Evolutionary conservation across 768 basidiomycete species (phyloP), one percentile per base, ranked within the genome.

Genomic region (Boletales sp.): DNA sequence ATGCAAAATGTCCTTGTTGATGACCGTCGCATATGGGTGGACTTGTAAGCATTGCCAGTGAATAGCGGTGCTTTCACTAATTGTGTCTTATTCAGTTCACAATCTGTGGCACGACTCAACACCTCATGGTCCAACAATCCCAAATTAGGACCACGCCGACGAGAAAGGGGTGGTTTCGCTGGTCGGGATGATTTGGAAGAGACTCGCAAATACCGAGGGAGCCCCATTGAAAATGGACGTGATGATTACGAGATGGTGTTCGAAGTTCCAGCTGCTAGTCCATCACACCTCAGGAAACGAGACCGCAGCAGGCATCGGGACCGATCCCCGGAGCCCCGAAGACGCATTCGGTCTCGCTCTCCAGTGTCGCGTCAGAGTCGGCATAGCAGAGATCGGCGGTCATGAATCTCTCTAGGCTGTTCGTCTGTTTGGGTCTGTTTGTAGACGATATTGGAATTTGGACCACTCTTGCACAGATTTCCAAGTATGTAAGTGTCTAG

Each of bases 1-100:
- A 99, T 99, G 96, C 96, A 98, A 66, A 98, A 98, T 60, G 96
- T 98, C 0, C 74, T 99, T 11, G 89, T 99, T 12, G 96, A 99
- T 64, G 96, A 99, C 69, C 81, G 94, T 13, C 83, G 96, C 12
- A 98, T 99, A 61, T 98, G 95, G 92, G 95, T 99, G 55, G 96
- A 98, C 70, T 98, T 99, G 87, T 94, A 59, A 53, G 87, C 76
- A n/a, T 34, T 39, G 41, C 46, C 42, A 32, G 30, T 32, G 10
- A 42, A 41, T 30, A 46, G 46, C 6, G 14, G 41, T 62, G 43
- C 47, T 5, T 19, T 43, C 41, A 14, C 60, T 61, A 42, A 66
- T 59, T 49, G 54, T 43, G 47, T 55, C 45, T 38, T 54, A 25
- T 53, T 50, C 62, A 79, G 89, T 76, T 94, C 92, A 8, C 94